Percentiles rank a stretch among this genome's conserved stretches.
phyloP scores from a whole-genome alignment of 164 flowering plant species.

The Chimonanthus salicifolius region DNA sequence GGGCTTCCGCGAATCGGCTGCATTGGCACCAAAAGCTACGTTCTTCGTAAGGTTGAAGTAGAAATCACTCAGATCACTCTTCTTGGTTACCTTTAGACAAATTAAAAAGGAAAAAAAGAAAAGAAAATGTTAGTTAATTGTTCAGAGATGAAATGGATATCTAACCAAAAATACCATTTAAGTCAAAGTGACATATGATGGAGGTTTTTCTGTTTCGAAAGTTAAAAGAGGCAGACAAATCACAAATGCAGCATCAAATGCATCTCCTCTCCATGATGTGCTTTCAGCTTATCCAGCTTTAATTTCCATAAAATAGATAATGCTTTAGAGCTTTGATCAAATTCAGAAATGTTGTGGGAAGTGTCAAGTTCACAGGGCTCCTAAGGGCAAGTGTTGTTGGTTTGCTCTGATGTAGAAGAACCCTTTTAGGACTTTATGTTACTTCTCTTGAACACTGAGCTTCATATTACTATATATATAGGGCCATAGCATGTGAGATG shows the following conservation, averaged over 20 bases:
- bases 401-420: too few species aligned
- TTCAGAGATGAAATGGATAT: background rate
- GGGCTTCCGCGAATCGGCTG: background rate
- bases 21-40: constrained; percentile 16
- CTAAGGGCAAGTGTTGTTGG: too few species aligned
- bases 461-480: too few species aligned
- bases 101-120: background rate
- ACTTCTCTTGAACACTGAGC: too few species aligned
- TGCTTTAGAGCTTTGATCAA: too few species aligned
- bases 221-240: background rate
- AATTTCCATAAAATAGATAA: background rate
- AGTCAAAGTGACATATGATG: background rate
- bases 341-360: too few species aligned
- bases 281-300: background rate
- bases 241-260: background rate
- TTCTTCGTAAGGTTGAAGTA: constrained; percentile 18
- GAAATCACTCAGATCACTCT: constrained; percentile 16
- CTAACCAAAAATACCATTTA: background rate
- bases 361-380: too few species aligned
- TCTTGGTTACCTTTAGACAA: constrained; percentile 16
- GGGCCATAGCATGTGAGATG: too few species aligned
- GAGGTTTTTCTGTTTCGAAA: background rate
- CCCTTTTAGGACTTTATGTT: too few species aligned
- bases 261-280: background rate
- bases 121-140: too few species aligned